A percentile compares a stretch with the other conserved stretches of the same genome.
Conservation (phyloP, 2,329 filamentous ascomycete species). For the Pseudopyrenochaeta lycopersici region DNA sequence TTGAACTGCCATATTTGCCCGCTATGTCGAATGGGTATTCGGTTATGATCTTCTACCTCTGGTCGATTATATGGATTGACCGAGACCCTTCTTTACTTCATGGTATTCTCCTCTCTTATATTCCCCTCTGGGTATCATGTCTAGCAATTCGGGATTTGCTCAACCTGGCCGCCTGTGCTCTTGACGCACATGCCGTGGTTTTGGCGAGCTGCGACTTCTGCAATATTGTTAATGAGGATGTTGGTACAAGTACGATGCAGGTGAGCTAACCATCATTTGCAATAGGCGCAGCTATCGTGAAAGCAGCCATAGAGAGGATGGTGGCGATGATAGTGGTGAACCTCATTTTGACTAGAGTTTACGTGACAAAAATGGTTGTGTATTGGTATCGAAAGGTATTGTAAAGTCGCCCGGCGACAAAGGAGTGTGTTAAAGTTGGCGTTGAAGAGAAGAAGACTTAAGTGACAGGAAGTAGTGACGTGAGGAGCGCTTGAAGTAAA, state of each 20-base stretch:
- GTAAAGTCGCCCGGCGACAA: slow-evolving; percentile 46
- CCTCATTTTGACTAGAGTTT: slow-evolving; percentile 40
- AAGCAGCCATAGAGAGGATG: slow-evolving; percentile 46
- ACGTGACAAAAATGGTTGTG: slow-evolving; percentile 7
- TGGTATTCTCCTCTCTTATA: neutral
- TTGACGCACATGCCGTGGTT: slow-evolving; percentile 51
- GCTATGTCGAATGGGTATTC: too few species aligned
- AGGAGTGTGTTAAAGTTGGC: slow-evolving; percentile 32
- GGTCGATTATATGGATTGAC: too few species aligned
- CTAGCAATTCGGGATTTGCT: slow-evolving; percentile 37
- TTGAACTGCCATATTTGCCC: too few species aligned
- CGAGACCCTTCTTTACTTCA: too few species aligned
- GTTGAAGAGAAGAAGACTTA: slow-evolving; percentile 21
- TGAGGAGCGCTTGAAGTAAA: slow-evolving; percentile 21
- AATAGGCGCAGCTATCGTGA: slow-evolving; percentile 43
- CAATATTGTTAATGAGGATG: slow-evolving; percentile 11
- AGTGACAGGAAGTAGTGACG: slow-evolving; percentile 13
- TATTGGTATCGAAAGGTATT: slow-evolving; percentile 6
- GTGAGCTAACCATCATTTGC: slow-evolving; percentile 17
- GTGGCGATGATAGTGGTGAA: slow-evolving; percentile 44
- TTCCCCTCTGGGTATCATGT: slow-evolving; percentile 13
- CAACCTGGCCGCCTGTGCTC: slow-evolving; percentile 21
- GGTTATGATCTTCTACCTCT: too few species aligned
- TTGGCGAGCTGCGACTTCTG: slow-evolving; percentile 39
- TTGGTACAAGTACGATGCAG: neutral